Base-by-base conservation (phyloP, 192 early-diverging fungal genomes). In the Rhizophagus prolifer region DNA sequence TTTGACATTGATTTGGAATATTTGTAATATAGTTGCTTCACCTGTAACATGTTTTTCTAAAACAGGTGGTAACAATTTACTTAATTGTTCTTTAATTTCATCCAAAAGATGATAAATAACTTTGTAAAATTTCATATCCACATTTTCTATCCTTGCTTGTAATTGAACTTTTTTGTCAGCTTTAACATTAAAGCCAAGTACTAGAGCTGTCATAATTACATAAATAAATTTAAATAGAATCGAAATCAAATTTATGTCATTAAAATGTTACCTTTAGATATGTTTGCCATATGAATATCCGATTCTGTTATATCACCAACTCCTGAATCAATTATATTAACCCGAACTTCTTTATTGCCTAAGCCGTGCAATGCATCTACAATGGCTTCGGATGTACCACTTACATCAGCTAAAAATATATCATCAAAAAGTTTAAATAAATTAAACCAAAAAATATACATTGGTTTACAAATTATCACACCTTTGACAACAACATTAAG, bases 41-140 rank as follows among this genome's bases (percentile, higher is more conserved):
- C 96, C 96, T 36, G 86, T 85, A n/a, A 95, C 88, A 66, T 93
- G 92, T 21, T 88, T 91, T 61, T 91, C 83, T 31, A 91, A 80
- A 44, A 94, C 87, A 13, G 95, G 94, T 70, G 95, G 93, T 36
- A 99, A 85, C 34, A 92, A 84, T 30, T 90, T 88, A 9, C 86
- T 81, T 81, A 99, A 82, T 60, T 87, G 78, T 58, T 90, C 85
- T 83, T 97, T 95, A 46, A 97, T 84, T 68, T 94, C 91, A 76
- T 99, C 97, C 58, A 99, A 75, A n/a, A 99, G 85, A 74, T 92
- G 90, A 85, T 99, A 99, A 70, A 99, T 97, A 71, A 99, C 88
- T 14, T 91, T 89, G 79, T 92, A 92, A 25, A 87, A 79, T 73
- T 89, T 85, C 46, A 99, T 82, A 1, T 82, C 78, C 28, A 99